These are phyloP conservation scores for Pseudogymnoascus sp. DNA, from an alignment of 2,329 filamentous ascomycete genomes.

Conservation along the genomic window DNA sequence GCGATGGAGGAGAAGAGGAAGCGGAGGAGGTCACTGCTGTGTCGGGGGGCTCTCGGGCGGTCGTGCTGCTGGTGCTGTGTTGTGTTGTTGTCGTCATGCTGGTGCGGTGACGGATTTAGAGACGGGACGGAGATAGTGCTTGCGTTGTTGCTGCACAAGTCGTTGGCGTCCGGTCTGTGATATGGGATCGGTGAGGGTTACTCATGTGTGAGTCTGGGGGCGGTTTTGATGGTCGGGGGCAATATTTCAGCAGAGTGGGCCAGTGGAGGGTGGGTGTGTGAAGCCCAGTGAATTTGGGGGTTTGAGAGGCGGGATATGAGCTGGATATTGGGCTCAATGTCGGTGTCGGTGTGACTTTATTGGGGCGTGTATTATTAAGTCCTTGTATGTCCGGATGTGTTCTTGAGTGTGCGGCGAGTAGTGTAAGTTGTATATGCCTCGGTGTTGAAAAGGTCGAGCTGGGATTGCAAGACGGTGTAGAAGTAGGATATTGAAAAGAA, in stretches of 20 bases:
- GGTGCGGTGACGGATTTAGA: conserved; percentile 9
- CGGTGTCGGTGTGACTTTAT: background rate
- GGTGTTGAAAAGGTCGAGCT: background rate
- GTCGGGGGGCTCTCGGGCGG: conserved; percentile 5
- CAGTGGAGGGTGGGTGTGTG: background rate
- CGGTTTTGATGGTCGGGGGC: background rate
- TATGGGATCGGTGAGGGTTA: conserved; percentile 10
- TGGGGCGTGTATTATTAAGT: background rate
- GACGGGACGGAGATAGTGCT: conserved; percentile 4
- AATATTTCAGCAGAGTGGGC: background rate
- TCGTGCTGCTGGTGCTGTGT: conserved; percentile 9
- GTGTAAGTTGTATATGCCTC: background rate
- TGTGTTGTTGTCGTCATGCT: conserved; percentile 10
- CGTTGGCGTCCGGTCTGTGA: conserved; percentile 5
- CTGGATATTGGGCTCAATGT: background rate
- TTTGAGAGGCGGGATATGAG: conserved; percentile 2
- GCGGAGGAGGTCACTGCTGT: conserved; percentile 1
- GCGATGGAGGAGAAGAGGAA: background rate
- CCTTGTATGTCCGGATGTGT: background rate
- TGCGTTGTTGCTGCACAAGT: background rate
- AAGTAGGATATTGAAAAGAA: conserved; percentile 6
- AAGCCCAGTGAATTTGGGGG: background rate
- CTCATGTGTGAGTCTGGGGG: conserved; percentile 9
- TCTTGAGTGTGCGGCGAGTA: background rate
- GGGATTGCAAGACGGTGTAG: background rate